A percentile compares a stretch with the other conserved stretches of the same genome.
Evolutionary conservation across 495 filamentous ascomycete species (phyloP).

Genomic region (Darksidea phi): DNA sequence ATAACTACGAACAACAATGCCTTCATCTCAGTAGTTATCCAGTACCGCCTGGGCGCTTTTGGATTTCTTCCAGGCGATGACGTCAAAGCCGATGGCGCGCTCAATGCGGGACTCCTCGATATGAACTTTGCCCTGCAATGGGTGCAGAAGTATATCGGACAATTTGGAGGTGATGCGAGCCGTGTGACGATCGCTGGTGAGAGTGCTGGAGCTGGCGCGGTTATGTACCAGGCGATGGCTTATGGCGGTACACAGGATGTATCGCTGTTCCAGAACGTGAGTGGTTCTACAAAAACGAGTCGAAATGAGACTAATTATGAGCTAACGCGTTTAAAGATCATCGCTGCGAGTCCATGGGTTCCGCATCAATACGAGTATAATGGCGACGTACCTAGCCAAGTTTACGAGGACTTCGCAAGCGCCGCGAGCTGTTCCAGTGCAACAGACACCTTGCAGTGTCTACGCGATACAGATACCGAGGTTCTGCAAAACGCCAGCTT

Average conservation of each 20-base stretch:
- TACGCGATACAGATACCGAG: conserved; percentile 51
- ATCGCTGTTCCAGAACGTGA: conserved; percentile 44
- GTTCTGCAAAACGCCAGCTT: conserved; percentile 58
- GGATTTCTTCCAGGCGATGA: conserved; percentile 40
- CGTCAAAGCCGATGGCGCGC: conserved; percentile 38
- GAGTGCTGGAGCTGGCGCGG: conserved; percentile 48
- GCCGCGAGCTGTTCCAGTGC: conserved; percentile 51
- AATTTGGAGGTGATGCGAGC: conserved; percentile 49
- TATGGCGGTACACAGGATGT: conserved; percentile 50
- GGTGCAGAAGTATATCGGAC: conserved; percentile 40
- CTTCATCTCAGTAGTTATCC: conserved; percentile 41
- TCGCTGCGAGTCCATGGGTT: conserved; percentile 55
- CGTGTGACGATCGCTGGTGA: conserved; percentile 42
- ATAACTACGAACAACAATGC: conserved; percentile 50
- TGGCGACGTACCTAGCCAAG: conserved; percentile 51
- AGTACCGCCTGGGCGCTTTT: conserved; percentile 43
- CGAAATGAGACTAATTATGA: no score
- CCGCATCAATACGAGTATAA: conserved; percentile 54
- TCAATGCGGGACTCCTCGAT: conserved; percentile 44
- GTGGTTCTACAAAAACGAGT: no score
- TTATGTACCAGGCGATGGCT: conserved; percentile 54
- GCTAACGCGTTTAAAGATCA: conserved; percentile 40
- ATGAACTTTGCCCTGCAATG: conserved; percentile 46
- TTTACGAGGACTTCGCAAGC: conserved; percentile 57
- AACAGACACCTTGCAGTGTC: conserved; percentile 54